Evolutionary conservation across 352 stramenopile genomes (phyloP), one percentile per base, ranked within the genome.

Genomic region (Globisporangium perplexum): DNA sequence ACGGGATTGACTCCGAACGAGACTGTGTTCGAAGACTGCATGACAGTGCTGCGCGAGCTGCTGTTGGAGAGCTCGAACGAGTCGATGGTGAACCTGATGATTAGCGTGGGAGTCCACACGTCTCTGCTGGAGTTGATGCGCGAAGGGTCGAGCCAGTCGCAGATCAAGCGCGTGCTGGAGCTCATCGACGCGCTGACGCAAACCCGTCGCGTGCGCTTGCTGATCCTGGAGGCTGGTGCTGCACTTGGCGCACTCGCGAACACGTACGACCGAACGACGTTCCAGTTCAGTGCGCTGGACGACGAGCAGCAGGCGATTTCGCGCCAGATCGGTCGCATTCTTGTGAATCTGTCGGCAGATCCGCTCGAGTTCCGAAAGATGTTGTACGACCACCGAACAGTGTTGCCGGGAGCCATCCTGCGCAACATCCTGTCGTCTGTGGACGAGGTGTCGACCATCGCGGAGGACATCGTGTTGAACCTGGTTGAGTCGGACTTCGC

Each of bases 401-500:
- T 85, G 42, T 53, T 91, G 0, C 78, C 77, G 1, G 54, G 51
- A 22, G 65, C 74, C 14, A 86, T 93, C 53, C 60, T 93, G 17
- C 38, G 69, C 30, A 93, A 90, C 53, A 72, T 93, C 18, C 51
- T 91, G 31, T 85, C 79, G 7, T 39, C 69, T 4, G 44, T 65
- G 11, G 63, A 70, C 2, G 70, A 83, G 18, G 74, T 91, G 4
- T 69, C 77, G 5, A 55, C 71, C 17, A 85, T 68, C 7, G 83
- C 83, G 0, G 83, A 91, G 55, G 71, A 87, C 43, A 85, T 91
- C 12, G 75, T 91, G 4, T 56, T 83, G 15, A 86, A 86, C 38
- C 72, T 93, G 10, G 83, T 91, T 15, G 77, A 86, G 51, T 88
- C 79, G 14, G 83, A 93, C 53, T 93, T 90, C 47, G 77, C 80